Conservation (phyloP, 2,329 filamentous ascomycete species). For the Nemania sp. region DNA sequence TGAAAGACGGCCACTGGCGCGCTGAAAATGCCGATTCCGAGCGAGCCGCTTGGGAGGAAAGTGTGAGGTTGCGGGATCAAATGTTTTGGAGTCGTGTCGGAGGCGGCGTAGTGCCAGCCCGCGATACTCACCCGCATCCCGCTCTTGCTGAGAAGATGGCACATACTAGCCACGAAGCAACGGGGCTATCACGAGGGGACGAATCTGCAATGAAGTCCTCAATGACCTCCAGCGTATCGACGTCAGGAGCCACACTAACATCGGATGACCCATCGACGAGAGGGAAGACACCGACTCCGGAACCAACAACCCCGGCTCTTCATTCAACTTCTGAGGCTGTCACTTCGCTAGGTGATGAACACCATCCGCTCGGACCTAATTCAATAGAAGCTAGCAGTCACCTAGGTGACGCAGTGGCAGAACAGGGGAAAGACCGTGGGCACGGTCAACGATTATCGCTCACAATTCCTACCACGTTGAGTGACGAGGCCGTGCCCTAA, state of each 20-base stretch:
- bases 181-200: slow-evolving; percentile 18
- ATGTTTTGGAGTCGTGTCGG: slow-evolving; percentile 98
- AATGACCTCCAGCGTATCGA: slow-evolving; percentile 18
- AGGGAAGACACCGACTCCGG: slow-evolving; percentile 14
- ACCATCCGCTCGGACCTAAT: slow-evolving; percentile 12
- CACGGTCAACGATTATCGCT: slow-evolving; percentile 44
- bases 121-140: slow-evolving; percentile 35
- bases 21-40: slow-evolving; percentile 83
- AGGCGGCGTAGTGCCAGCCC: slow-evolving; percentile 80
- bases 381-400: slow-evolving; percentile 22
- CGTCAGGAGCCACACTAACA: slow-evolving; percentile 13
- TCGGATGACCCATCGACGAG: slow-evolving; percentile 8
- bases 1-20: slow-evolving; percentile 91
- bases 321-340: neutral
- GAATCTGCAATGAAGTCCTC: slow-evolving; percentile 14
- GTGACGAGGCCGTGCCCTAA: slow-evolving; percentile 25
- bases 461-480: slow-evolving; percentile 43
- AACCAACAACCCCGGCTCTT: neutral
- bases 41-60: slow-evolving; percentile 92
- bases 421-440: slow-evolving; percentile 35
- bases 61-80: slow-evolving; percentile 82
- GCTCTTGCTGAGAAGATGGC: slow-evolving; percentile 41
- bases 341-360: slow-evolving; percentile 17
- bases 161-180: slow-evolving; percentile 43
- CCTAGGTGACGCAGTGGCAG: slow-evolving; percentile 29